Percentiles rank a stretch among this genome's conserved stretches.
phyloP scores from a whole-genome alignment of 768 basidiomycete genomes.

The Cyclocybe cylindracea region DNA sequence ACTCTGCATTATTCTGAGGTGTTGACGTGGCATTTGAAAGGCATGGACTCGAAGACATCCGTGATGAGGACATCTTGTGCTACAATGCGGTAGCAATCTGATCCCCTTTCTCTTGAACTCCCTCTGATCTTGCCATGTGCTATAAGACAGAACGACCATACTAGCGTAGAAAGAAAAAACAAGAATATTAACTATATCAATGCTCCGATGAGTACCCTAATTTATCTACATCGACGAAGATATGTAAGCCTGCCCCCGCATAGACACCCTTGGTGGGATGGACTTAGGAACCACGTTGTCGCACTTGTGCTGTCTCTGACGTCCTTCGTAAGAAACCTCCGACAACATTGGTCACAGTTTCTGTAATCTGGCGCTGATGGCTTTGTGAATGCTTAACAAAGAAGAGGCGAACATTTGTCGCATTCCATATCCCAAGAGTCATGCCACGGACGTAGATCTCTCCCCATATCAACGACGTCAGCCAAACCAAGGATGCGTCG shows the following conservation, averaged over 20 bases:
- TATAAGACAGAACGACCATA: too few relatives aligned
- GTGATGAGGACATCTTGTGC: constrained; percentile 57
- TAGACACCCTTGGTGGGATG: too few relatives aligned
- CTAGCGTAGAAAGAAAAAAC: not conserved
- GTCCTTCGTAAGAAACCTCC: constrained; percentile 70
- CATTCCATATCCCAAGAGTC: constrained; percentile 88
- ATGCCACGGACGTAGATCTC: constrained; percentile 91
- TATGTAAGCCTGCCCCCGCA: too few relatives aligned
- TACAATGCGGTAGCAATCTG: not conserved
- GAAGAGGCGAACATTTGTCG: constrained; percentile 87
- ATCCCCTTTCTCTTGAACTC: too few relatives aligned
- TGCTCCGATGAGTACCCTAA: too few relatives aligned
- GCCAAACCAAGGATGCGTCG: constrained; percentile 88
- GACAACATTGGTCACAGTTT: constrained; percentile 79
- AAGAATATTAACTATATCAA: not conserved
- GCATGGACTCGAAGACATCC: constrained; percentile 45
- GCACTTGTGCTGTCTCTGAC: constrained; percentile 27
- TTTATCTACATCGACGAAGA: too few relatives aligned
- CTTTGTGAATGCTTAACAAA: constrained; percentile 83
- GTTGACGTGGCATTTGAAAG: constrained; percentile 28
- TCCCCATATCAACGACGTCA: constrained; percentile 93
- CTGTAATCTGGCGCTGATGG: constrained; percentile 71
- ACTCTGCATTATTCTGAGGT: not conserved
- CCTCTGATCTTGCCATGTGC: too few relatives aligned
- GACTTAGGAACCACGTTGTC: constrained; percentile 4